Conservation (phyloP, 2,329 filamentous ascomycete genomes). For the Purpureocillium takamizusanense region DNA sequence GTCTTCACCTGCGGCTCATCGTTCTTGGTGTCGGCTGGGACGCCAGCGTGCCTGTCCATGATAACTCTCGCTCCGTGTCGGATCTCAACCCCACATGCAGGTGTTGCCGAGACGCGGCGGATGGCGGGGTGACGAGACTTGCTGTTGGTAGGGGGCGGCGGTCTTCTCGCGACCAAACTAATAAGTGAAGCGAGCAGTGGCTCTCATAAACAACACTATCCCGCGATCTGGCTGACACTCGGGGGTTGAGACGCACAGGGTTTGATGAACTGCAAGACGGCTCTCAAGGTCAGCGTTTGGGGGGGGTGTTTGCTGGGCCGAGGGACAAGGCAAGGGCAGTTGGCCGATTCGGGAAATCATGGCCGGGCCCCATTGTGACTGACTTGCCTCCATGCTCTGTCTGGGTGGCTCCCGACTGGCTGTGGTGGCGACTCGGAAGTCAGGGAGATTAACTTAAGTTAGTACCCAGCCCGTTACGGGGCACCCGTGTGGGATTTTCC, state of each 20-base stretch:
- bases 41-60: slow-evolving; percentile 11
- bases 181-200: too few relatives aligned
- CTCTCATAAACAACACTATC: too few relatives aligned
- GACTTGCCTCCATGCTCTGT: too few relatives aligned
- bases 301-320: slow-evolving; percentile 5
- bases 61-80: slow-evolving; percentile 10
- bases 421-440: too few relatives aligned
- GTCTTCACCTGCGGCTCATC: slow-evolving; percentile 13
- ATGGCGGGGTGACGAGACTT: too few relatives aligned
- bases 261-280: neutral
- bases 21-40: slow-evolving; percentile 12
- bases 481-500: too few relatives aligned
- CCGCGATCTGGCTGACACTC: too few relatives aligned
- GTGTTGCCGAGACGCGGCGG: slow-evolving; percentile 1
- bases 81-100: slow-evolving; percentile 8
- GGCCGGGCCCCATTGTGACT: slow-evolving; percentile 1
- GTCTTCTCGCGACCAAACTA: too few relatives aligned
- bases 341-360: slow-evolving; percentile 1
- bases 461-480: too few relatives aligned
- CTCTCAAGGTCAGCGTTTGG: neutral
- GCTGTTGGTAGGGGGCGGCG: neutral
- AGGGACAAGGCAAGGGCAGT: slow-evolving; percentile 2
- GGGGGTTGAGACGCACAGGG: slow-evolving; percentile 1
- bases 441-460: too few relatives aligned
- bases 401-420: too few relatives aligned